Base-by-base conservation (phyloP, 2,329 filamentous ascomycete genomes). In the Calonectria hawksworthii region DNA sequence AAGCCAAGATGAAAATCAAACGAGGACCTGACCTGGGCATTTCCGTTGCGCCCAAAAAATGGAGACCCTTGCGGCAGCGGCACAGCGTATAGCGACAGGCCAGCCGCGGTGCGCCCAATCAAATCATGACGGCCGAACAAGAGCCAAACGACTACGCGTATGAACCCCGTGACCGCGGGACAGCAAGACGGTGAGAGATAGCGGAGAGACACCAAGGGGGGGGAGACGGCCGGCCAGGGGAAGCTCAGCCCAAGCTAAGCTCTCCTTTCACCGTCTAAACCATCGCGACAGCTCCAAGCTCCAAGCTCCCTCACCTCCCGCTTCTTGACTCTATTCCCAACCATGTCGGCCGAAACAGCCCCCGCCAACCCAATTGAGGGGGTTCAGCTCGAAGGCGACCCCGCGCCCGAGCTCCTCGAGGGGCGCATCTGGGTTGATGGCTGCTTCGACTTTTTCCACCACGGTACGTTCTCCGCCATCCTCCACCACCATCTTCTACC, bases 401-500 rank as follows among this genome's bases (percentile, higher is more conserved):
- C 90, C 59, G 90, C 89, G 69, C 87, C 89, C 44, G 88, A 90
- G 83, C 86, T 92, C 11, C 86, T 91, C 41, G 90, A 92, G 34
- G 92, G 94, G 81, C 93, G 96, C 79, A 95, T 99, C 82, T 99
- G 98, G 98, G 94, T 99, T 32, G 97, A 99, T 85, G 97, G 97
- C 76, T 99, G 97, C 89, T 99, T 98, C 88, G 97, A 99, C 88
- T 99, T 99, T 87, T 98, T 96, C 87, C 97, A 99, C 85, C 97
- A 99, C 85, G 97, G 95, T 95, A 85, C 79, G 87, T 80, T 16
- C 14, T 56, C 28, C 32, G 28, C n/a, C 67, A 50, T 41, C 0
- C 9, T 0, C 0, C 2, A 0, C 1, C 9, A 11, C 4, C 79
- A 87, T 80, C 13, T 10, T 56, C 28, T 28, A 32, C n/a, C 67